Evolutionary conservation across 1,284 basidiomycete genomes (phyloP).

Genomic region (Moesziomyces parantarcticus): DNA sequence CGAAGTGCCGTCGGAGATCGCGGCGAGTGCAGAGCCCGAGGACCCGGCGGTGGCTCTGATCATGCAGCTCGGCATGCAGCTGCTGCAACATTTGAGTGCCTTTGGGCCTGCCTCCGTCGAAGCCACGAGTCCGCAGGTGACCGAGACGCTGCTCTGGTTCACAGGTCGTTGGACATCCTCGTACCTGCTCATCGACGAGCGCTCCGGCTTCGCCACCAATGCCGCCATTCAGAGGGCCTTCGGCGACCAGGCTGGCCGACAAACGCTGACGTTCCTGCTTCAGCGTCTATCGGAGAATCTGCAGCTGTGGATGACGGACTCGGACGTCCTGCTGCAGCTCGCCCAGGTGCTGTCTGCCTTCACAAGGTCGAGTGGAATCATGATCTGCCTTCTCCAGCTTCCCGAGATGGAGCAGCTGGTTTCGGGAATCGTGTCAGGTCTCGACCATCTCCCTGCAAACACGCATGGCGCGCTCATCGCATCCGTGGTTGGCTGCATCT

Average conservation of each 20-base stretch:
- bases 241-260: constrained; percentile 45
- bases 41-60: constrained; percentile 43
- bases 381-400: constrained; percentile 53
- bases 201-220: constrained; percentile 35
- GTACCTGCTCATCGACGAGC: constrained; percentile 49
- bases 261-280: constrained; percentile 55
- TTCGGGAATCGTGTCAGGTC: constrained; percentile 34
- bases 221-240: constrained; percentile 40
- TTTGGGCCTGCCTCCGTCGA: constrained; percentile 33
- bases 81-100: constrained; percentile 44
- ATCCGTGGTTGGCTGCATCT: constrained; percentile 59
- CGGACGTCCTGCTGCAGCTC: constrained; percentile 57
- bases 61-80: constrained; percentile 45
- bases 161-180: constrained; percentile 60
- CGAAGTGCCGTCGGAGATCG: constrained; percentile 43
- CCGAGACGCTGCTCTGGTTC: constrained; percentile 59
- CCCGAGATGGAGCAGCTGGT: constrained; percentile 54
- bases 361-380: constrained; percentile 51
- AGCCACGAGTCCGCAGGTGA: constrained; percentile 58
- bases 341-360: constrained; percentile 55
- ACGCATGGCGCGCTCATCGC: constrained; percentile 57
- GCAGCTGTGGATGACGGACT: constrained; percentile 58
- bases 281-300: constrained; percentile 53
- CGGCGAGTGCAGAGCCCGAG: constrained; percentile 24
- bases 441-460: constrained; percentile 55